phyloP scores from a whole-genome alignment of 2,329 filamentous ascomycete genomes.

The Epichloe glyceriae region DNA sequence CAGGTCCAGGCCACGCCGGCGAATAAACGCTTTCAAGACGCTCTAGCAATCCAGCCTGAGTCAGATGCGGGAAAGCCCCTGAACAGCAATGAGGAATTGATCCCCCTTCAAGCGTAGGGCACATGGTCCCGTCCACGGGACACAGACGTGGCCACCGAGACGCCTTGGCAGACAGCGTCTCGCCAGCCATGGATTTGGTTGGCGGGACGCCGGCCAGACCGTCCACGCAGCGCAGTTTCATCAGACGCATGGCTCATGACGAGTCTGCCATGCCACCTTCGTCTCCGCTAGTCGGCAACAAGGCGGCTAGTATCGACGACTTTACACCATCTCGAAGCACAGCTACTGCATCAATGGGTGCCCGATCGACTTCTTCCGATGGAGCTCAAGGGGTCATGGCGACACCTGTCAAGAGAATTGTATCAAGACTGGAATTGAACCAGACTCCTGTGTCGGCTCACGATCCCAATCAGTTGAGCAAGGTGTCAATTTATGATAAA shows the following conservation, averaged over 20 bases:
- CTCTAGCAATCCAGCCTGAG: conserved; percentile 23
- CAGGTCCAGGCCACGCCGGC: conserved; percentile 46
- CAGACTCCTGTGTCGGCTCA: conserved; percentile 9
- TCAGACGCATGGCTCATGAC: conserved; percentile 16
- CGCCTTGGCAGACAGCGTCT: conserved; percentile 17
- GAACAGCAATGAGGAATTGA: conserved; percentile 16
- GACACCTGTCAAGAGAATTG: conserved; percentile 27
- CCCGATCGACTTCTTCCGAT: conserved; percentile 8
- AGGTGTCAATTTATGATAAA: conserved; percentile 37
- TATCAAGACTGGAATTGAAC: conserved; percentile 7
- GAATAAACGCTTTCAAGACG: conserved; percentile 41
- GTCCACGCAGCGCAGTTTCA: conserved; percentile 14
- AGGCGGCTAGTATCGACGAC: conserved; percentile 7
- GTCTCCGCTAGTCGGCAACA: conserved; percentile 22
- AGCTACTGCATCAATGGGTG: conserved; percentile 8
- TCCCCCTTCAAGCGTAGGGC: conserved; percentile 26
- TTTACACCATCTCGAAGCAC: conserved; percentile 8
- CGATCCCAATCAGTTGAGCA: conserved; percentile 12
- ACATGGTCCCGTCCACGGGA: conserved; percentile 29
- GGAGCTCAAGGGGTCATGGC: conserved; percentile 17
- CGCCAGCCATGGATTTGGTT: conserved; percentile 17
- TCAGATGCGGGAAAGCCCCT: conserved; percentile 10
- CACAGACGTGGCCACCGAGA: conserved; percentile 19
- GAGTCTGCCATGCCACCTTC: conserved; percentile 20
- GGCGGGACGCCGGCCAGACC: conserved; percentile 19